Percentiles rank a stretch among this genome's conserved stretches.
Evolutionary conservation across 371 early-diverging fungal species (phyloP).

Genomic region (Mortierella sp.): DNA sequence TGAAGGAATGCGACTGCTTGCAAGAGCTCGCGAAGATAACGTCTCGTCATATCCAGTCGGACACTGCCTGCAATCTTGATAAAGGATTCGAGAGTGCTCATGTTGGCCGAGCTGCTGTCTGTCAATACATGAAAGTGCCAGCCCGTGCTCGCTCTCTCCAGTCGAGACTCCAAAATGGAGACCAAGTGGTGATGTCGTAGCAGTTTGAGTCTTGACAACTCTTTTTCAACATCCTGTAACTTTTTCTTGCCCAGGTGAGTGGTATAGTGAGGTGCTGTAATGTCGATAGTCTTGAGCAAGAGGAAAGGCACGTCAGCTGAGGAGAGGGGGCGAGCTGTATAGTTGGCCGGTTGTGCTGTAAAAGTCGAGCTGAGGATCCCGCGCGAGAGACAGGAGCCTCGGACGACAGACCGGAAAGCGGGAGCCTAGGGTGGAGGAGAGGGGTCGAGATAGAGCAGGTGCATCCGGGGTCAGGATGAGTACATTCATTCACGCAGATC

Average conservation of each 20-base stretch:
- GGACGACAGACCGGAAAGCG: conserved; percentile 41
- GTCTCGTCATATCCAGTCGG: conserved; percentile 58
- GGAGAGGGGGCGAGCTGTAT: conserved; percentile 36
- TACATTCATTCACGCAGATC: conserved; percentile 5
- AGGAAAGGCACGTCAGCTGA: conserved; percentile 46
- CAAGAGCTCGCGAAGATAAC: conserved; percentile 68
- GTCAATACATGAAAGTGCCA: conserved; percentile 70
- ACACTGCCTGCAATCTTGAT: conserved; percentile 49
- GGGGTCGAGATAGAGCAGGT: background rate
- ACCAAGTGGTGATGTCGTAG: conserved; percentile 65
- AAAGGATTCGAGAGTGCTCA: conserved; percentile 62
- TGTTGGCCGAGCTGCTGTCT: conserved; percentile 58
- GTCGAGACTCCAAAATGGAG: conserved; percentile 64
- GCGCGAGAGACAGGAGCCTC: conserved; percentile 46
- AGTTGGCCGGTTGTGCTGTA: conserved; percentile 44
- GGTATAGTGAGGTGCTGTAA: conserved; percentile 38
- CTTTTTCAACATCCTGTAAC: conserved; percentile 69
- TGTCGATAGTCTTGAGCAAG: conserved; percentile 45
- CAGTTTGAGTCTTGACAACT: conserved; percentile 65
- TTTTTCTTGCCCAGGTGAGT: conserved; percentile 63
- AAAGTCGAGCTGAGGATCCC: conserved; percentile 43
- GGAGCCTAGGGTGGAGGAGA: conserved; percentile 23
- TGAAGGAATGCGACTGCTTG: conserved; percentile 68
- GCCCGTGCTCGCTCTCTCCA: conserved; percentile 57
- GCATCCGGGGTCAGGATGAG: background rate